phyloP scores from a whole-genome alignment of 2,329 filamentous ascomycete genomes.

The Stromatinia cepivora region DNA sequence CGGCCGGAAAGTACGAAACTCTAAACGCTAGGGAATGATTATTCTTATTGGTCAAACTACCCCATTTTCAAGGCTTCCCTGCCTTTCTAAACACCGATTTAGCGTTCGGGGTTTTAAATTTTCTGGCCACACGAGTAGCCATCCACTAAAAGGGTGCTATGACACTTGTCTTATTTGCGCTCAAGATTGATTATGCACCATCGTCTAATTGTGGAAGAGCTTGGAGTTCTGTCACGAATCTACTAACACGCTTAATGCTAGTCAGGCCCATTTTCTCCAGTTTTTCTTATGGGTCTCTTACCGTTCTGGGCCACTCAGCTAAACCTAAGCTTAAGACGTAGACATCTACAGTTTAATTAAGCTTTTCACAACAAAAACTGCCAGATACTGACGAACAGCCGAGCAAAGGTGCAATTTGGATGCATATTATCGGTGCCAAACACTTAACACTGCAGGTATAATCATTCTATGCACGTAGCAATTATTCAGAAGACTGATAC shows the following conservation, averaged over 20 bases:
- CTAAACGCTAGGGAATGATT: too few species aligned
- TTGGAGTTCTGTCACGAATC: background rate
- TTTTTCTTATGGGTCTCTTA: background rate
- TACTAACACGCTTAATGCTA: background rate
- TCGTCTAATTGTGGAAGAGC: background rate
- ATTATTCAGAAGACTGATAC: background rate
- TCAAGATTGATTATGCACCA: background rate
- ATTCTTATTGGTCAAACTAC: too few species aligned
- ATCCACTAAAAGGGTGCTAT: too few species aligned
- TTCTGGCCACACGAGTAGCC: background rate
- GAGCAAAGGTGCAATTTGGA: background rate
- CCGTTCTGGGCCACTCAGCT: background rate
- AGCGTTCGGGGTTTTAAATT: too few species aligned
- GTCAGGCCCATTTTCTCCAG: background rate
- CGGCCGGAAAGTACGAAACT: too few species aligned
- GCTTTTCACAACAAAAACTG: background rate
- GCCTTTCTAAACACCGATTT: too few species aligned
- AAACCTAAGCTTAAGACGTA: constrained; percentile 1
- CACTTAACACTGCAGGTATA: background rate
- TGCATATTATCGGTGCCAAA: background rate
- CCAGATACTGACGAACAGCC: background rate
- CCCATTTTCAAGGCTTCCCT: too few species aligned
- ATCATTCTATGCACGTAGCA: background rate
- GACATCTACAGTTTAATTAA: background rate
- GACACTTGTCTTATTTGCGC: background rate